Percentiles rank a stretch among this genome's conserved stretches.
These are phyloP conservation scores for Penicillium nordicum DNA, from an alignment of 2,329 filamentous ascomycete species.

Conservation along the genomic window DNA sequence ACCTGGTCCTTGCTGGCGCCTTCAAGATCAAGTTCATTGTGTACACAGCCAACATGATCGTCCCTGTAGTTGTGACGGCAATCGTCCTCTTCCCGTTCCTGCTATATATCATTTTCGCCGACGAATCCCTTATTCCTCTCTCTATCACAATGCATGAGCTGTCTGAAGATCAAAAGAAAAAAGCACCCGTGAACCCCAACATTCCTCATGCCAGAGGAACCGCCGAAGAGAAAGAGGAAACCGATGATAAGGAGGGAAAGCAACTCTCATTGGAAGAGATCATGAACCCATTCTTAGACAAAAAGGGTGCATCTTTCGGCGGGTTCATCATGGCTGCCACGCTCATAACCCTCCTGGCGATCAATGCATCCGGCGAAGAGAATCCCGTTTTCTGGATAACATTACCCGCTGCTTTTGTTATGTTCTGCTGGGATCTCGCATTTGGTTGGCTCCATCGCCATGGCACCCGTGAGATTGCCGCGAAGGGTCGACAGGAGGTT, in stretches of 20 bases:
- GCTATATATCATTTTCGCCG: slow-evolving; percentile 65
- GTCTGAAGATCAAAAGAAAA: slow-evolving; percentile 54
- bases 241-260: slow-evolving; percentile 51
- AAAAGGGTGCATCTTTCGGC: slow-evolving; percentile 61
- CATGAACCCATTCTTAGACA: slow-evolving; percentile 71
- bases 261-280: slow-evolving; percentile 66
- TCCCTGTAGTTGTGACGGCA: slow-evolving; percentile 66
- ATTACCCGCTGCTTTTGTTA: slow-evolving; percentile 63
- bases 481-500: slow-evolving; percentile 51
- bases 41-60: slow-evolving; percentile 75
- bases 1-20: slow-evolving; percentile 69
- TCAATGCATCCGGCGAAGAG: slow-evolving; percentile 60
- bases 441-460: slow-evolving; percentile 63
- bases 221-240: slow-evolving; percentile 51
- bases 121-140: slow-evolving; percentile 61
- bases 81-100: slow-evolving; percentile 67
- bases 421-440: slow-evolving; percentile 65
- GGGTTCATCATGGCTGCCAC: slow-evolving; percentile 64
- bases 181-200: slow-evolving; percentile 66
- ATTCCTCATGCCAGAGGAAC: slow-evolving; percentile 63
- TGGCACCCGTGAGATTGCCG: slow-evolving; percentile 62
- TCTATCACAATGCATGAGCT: slow-evolving; percentile 68
- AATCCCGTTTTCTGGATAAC: slow-evolving; percentile 67
- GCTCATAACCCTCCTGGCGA: slow-evolving; percentile 60
- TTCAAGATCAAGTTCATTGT: slow-evolving; percentile 69